Evolutionary conservation across 164 flowering plant species (phyloP), one percentile per base, ranked within the genome.

Genomic region (Umbilicus rupestris): DNA sequence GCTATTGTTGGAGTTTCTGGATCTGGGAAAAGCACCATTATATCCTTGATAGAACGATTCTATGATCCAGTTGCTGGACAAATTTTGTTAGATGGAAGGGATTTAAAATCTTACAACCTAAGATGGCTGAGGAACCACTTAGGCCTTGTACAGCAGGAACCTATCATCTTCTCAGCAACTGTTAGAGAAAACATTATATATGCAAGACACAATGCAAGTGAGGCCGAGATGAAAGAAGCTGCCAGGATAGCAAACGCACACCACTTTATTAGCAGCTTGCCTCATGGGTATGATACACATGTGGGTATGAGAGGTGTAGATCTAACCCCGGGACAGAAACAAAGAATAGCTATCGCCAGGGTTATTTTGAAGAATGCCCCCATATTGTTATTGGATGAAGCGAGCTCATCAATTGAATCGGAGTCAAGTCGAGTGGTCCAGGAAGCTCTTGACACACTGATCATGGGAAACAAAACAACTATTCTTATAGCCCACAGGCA

Each of bases 1-100:
- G 99, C 99, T 4, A 87, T 88, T 30, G 99, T 95, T 62, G 99
- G 99, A 31, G 99, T 88, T 72, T 88, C 97, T 12, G 99, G 97
- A 28, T 92, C 99, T 19, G 99, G 99, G 47, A 95, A 92, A 72
- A 91, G 96, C 79, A 92, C 96, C 1, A 89, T 91, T 62, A 88
- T 91, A 26, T 85, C 99, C 62, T 73, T 95, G 75, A 85, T 91
- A 29, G 85, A 92, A 77, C 81, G 99, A 73, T 95, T 85, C 64
- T 92, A 92, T 72, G 96, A 92, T 70, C 97, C 99, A 11, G 87
- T 85, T 71, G 87, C 92, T 29, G 99, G 97, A 41, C 96, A 89
- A 77, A 81, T 91, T 30, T 71, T 85, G 39, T 74, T 94, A 28
- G 99, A 94, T 72, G 97, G 97, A 5, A 78, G 96, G 39, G 97